These are phyloP conservation scores for Tylopilus cervinicoccineus DNA, from an alignment of 768 basidiomycete species.

Conservation along the genomic window DNA sequence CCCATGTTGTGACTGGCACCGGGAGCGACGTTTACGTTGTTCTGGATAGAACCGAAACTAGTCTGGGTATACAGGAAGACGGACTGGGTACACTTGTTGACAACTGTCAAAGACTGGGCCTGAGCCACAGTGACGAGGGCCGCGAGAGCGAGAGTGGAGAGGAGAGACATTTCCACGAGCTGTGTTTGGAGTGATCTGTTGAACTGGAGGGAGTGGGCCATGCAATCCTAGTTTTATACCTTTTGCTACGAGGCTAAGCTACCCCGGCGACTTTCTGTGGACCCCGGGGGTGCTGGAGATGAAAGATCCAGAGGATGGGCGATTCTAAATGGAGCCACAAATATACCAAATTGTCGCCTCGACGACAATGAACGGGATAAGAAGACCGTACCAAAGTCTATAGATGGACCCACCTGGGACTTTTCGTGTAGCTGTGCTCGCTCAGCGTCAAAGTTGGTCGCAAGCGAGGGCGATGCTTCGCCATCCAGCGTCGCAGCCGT, in stretches of 20 bases:
- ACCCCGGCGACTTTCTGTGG: not conserved
- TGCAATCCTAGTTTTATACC: constrained; percentile 12
- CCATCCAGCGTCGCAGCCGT: no score
- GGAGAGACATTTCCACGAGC: constrained; percentile 16
- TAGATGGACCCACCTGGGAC: no score
- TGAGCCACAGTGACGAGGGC: constrained; percentile 16
- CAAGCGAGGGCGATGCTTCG: no score
- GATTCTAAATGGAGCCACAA: not conserved
- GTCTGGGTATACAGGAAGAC: constrained; percentile 31
- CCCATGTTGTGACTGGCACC: constrained; percentile 26
- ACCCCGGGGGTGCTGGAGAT: not conserved
- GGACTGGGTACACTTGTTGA: constrained; percentile 22
- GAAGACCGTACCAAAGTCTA: no score
- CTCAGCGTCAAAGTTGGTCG: no score
- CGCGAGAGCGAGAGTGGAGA: constrained; percentile 19
- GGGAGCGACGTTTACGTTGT: constrained; percentile 22
- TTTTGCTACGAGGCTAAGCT: not conserved
- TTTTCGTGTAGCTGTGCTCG: no score
- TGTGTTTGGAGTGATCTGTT: not conserved
- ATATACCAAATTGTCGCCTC: no score
- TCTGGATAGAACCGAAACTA: constrained; percentile 25
- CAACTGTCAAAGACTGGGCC: constrained; percentile 29
- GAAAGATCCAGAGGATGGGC: not conserved
- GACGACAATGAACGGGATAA: no score
- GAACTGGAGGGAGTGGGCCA: not conserved